Conservation (phyloP, 441 rosid species). For the Pelargonium australe region DNA sequence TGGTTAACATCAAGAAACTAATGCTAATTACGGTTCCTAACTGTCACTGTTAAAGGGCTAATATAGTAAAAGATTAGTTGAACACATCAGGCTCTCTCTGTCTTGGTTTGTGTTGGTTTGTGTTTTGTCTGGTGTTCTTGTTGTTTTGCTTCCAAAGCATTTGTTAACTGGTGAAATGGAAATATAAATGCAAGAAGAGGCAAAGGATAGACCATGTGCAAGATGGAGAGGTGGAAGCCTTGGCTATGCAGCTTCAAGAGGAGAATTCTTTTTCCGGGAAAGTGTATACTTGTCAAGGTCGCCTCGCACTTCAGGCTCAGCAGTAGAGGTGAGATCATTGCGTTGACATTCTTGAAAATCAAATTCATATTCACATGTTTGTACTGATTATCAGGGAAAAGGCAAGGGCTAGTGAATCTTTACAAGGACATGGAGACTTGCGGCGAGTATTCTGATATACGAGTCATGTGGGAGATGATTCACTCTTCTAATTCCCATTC, state of each 20-base stretch:
- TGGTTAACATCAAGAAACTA: not conserved
- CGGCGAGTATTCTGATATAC: constrained; percentile 46
- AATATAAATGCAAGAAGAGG: constrained; percentile 22
- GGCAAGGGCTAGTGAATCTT: constrained; percentile 33
- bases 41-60: not conserved
- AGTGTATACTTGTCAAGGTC: constrained; percentile 33
- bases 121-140: constrained; percentile 29
- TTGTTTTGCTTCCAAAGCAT: constrained; percentile 18
- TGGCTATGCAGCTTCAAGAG: constrained; percentile 30
- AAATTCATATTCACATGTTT: not conserved
- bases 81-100: not conserved
- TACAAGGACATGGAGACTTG: constrained; percentile 59
- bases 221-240: constrained; percentile 36
- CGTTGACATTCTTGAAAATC: not conserved
- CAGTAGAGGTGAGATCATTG: constrained; percentile 29
- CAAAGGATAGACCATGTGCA: constrained; percentile 12
- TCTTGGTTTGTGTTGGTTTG: constrained; percentile 20
- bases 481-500: constrained; percentile 36
- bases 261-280: constrained; percentile 27
- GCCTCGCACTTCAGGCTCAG: constrained; percentile 28
- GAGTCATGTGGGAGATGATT: constrained; percentile 59
- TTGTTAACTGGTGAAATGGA: constrained; percentile 21
- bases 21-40: not conserved
- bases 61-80: not conserved
- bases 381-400: constrained; percentile 28